phyloP scores from a whole-genome alignment of 495 filamentous ascomycete genomes.

The Patellaria atrata region DNA sequence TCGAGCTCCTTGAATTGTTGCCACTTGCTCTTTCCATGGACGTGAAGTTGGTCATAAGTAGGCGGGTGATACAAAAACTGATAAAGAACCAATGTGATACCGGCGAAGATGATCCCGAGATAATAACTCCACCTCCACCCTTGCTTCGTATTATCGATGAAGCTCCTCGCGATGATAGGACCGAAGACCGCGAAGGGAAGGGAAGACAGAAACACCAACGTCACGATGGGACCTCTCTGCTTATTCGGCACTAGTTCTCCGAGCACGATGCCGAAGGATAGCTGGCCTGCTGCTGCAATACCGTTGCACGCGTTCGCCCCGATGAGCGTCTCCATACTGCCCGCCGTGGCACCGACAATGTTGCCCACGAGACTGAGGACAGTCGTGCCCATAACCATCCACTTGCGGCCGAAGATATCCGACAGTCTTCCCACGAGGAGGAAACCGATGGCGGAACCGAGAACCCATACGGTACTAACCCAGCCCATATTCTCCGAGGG shows the following conservation, averaged over 20 bases:
- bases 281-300: conserved; percentile 23
- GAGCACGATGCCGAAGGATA: conserved; percentile 25
- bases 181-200: conserved; percentile 23
- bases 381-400: conserved; percentile 20
- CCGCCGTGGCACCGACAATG: conserved; percentile 21
- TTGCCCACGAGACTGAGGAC: conserved; percentile 17
- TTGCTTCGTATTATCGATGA: conserved; percentile 17
- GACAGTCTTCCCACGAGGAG: conserved; percentile 22
- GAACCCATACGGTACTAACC: conserved; percentile 21
- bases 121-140: conserved; percentile 55
- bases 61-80: conserved; percentile 25
- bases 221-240: conserved; percentile 16
- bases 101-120: conserved; percentile 50
- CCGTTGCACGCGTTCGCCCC: conserved; percentile 21
- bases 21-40: conserved; percentile 17
- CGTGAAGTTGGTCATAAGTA: conserved; percentile 21
- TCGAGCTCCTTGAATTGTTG: conserved; percentile 27
- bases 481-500: conserved; percentile 16
- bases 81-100: conserved; percentile 21
- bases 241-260: conserved; percentile 25
- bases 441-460: conserved; percentile 18
- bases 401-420: conserved; percentile 26
- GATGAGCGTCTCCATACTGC: conserved; percentile 20
- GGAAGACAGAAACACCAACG: conserved; percentile 16
- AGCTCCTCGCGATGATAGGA: conserved; percentile 20